phyloP scores from a whole-genome alignment of 2,329 filamentous ascomycete species.

The Monilinia fructicola region DNA sequence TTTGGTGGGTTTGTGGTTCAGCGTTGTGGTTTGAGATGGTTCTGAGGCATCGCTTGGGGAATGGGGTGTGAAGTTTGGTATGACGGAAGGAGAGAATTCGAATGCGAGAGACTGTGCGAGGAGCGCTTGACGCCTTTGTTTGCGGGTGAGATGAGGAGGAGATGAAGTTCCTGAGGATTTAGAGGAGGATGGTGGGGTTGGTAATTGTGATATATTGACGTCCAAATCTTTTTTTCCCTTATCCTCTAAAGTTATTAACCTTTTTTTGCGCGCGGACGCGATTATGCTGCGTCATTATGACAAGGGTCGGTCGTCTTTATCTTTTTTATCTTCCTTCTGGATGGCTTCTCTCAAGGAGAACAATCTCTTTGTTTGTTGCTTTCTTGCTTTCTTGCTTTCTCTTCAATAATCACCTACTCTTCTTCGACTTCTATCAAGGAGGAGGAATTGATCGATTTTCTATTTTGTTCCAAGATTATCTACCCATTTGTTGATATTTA shows the following conservation, averaged over 20 bases:
- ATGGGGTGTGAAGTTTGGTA: background rate
- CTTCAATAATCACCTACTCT: no score
- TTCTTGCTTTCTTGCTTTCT: background rate
- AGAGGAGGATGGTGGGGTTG: background rate
- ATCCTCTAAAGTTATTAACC: no score
- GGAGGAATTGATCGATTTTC: background rate
- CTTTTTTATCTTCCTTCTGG: background rate
- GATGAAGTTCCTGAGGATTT: background rate
- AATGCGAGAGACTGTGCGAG: background rate
- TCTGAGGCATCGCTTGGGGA: conserved; percentile 3
- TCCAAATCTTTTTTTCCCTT: background rate
- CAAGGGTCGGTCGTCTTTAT: background rate
- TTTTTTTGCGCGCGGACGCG: conserved; percentile 17
- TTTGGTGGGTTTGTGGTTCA: background rate
- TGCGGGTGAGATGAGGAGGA: background rate
- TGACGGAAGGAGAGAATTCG: background rate
- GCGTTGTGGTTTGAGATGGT: no score
- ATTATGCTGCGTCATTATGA: conserved; percentile 8
- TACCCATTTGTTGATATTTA: no score
- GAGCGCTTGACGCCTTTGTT: background rate
- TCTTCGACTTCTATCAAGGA: rapidly evolving
- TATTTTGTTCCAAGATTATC: background rate
- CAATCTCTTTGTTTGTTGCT: background rate
- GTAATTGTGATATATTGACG: background rate
- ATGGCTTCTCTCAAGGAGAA: background rate